These are phyloP conservation scores for Chalciporus sphaerocephalus DNA, from an alignment of 768 basidiomycete species.

Conservation along the genomic window DNA sequence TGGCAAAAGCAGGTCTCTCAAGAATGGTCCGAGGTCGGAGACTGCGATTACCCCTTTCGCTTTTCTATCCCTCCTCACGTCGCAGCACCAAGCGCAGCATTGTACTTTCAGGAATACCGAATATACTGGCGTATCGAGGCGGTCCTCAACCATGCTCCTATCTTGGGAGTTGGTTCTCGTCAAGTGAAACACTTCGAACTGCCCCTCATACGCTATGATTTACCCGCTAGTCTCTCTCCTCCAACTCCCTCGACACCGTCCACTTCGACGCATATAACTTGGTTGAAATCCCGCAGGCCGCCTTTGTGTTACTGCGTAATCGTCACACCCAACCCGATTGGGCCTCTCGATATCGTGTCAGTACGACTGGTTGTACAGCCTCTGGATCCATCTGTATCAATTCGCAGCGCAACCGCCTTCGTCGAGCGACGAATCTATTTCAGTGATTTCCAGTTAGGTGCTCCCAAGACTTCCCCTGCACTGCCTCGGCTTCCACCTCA, in stretches of 20 bases:
- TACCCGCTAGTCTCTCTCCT: constrained; percentile 41
- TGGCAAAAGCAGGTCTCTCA: constrained; percentile 62
- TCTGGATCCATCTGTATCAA: constrained; percentile 48
- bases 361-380: constrained; percentile 62
- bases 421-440: constrained; percentile 71
- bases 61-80: constrained; percentile 61
- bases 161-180: constrained; percentile 62
- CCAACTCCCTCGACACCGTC: constrained; percentile 34
- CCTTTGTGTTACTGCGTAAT: constrained; percentile 57
- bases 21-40: constrained; percentile 57
- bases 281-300: constrained; percentile 52
- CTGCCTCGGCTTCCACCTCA: constrained; percentile 17
- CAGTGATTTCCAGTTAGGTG: constrained; percentile 34
- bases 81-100: constrained; percentile 61
- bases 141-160: constrained; percentile 64
- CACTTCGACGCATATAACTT: constrained; percentile 36
- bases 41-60: constrained; percentile 67
- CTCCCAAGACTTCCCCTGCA: constrained; percentile 24
- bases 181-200: constrained; percentile 70
- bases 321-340: constrained; percentile 54
- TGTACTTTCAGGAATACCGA: constrained; percentile 69
- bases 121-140: constrained; percentile 84
- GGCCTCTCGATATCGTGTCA: constrained; percentile 69
- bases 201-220: constrained; percentile 65
- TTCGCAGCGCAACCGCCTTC: constrained; percentile 60